phyloP scores from a whole-genome alignment of 1,284 basidiomycete genomes.

The Leccinum olivaceoglutinosum region DNA sequence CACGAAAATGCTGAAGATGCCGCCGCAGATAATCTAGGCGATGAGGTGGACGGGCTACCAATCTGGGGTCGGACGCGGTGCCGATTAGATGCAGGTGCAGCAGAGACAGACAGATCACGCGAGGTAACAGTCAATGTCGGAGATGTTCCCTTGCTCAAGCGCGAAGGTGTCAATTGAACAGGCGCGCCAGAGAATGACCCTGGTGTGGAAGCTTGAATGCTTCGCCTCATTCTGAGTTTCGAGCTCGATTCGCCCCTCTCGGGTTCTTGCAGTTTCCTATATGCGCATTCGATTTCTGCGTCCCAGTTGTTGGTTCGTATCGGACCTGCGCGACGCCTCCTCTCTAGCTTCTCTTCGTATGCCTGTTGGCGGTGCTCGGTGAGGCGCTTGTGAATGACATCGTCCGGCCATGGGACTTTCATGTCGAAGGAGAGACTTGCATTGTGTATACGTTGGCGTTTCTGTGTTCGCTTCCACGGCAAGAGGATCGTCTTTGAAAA shows the following conservation, averaged over 20 bases:
- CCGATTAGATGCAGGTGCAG: constrained; percentile 12
- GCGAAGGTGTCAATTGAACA: constrained; percentile 6
- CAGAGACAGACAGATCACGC: constrained; percentile 17
- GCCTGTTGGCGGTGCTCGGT: constrained; percentile 40
- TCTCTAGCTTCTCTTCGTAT: constrained; percentile 37
- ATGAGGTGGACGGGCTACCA: constrained; percentile 9
- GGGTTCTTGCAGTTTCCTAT: constrained; percentile 23
- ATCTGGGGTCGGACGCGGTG: constrained; percentile 3
- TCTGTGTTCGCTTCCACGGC: constrained; percentile 26
- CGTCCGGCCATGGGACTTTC: constrained; percentile 27
- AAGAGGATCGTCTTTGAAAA: constrained; percentile 20
- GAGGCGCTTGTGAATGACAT: constrained; percentile 37
- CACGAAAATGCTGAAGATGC: constrained; percentile 7
- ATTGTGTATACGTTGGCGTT: constrained; percentile 6
- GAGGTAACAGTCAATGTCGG: constrained; percentile 11
- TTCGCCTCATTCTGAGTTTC: constrained; percentile 22
- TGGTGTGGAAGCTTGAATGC: no score
- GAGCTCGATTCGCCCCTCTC: constrained; percentile 23
- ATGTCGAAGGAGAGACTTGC: constrained; percentile 24
- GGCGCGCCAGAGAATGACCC: constrained; percentile 9
- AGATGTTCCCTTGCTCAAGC: constrained; percentile 13
- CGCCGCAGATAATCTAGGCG: constrained; percentile 5
- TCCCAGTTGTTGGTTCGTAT: constrained; percentile 23
- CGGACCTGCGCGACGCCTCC: constrained; percentile 7
- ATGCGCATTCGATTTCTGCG: constrained; percentile 21